Evolutionary conservation across 208 protist genomes (phyloP).

Genomic region (Crithidia sp.): DNA sequence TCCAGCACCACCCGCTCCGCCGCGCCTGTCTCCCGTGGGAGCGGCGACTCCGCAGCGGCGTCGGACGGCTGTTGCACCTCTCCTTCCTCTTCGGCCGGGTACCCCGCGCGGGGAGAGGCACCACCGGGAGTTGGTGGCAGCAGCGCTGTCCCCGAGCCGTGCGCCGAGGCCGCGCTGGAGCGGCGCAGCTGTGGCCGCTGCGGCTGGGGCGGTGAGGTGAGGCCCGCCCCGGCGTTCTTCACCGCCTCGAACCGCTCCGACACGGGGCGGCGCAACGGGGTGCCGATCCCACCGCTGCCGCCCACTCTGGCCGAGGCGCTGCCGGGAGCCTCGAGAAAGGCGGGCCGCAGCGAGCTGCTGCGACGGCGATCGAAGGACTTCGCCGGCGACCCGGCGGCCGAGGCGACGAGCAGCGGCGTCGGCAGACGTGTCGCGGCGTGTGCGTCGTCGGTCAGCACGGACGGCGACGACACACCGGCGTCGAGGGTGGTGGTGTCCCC

Average conservation of each 20-base stretch:
- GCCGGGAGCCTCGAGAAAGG: constrained; percentile 10
- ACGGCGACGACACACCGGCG: background rate
- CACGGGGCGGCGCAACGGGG: constrained; percentile 43
- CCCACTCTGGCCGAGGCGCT: constrained; percentile 19
- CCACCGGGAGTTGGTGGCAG: background rate
- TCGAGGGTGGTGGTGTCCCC: background rate
- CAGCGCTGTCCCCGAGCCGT: background rate
- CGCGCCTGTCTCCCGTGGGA: background rate
- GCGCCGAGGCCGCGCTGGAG: background rate
- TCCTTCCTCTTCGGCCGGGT: background rate
- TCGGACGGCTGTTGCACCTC: background rate
- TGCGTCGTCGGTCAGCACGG: background rate
- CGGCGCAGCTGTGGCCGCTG: background rate
- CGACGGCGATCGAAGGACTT: constrained; percentile 2
- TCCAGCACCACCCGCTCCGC: constrained; percentile 2
- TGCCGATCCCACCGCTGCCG: constrained; percentile 4
- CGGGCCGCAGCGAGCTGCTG: constrained; percentile 10
- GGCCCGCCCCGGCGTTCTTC: background rate
- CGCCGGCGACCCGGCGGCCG: background rate
- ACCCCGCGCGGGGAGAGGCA: background rate
- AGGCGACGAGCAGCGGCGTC: constrained; percentile 9
- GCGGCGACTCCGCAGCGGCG: background rate
- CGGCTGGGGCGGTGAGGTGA: background rate
- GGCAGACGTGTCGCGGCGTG: background rate
- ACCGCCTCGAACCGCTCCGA: constrained; percentile 43